phyloP scores from a whole-genome alignment of 495 filamentous ascomycete species.

The Copromyces sp. region DNA sequence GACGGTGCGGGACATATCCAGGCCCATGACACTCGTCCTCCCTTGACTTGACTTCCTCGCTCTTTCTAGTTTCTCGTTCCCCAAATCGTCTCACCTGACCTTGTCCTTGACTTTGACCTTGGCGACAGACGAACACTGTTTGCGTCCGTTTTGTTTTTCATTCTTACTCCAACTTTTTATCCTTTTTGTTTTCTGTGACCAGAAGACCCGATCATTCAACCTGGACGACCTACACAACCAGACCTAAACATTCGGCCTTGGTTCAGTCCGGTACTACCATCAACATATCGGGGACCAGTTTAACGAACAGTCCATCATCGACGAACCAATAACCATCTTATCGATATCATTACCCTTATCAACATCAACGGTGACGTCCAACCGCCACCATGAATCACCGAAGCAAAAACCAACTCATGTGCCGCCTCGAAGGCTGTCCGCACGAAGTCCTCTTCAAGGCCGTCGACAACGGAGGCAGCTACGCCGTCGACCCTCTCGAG shows the following conservation, averaged over 20 bases:
- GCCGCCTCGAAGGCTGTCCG: conserved; percentile 14
- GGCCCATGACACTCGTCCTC: background rate
- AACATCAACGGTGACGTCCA: background rate
- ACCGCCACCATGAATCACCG: background rate
- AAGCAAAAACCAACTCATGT: conserved; percentile 1
- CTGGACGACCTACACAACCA: background rate
- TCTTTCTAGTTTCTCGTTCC: background rate
- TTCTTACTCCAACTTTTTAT: background rate
- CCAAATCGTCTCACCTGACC: background rate
- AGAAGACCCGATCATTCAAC: background rate
- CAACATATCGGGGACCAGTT: background rate
- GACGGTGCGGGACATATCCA: background rate
- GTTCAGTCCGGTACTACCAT: background rate
- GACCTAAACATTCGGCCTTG: background rate
- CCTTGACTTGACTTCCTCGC: background rate
- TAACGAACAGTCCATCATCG: background rate
- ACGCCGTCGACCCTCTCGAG: conserved; percentile 9
- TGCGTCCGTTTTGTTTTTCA: background rate
- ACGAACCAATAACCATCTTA: background rate
- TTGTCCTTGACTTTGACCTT: background rate
- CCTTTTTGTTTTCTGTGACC: background rate
- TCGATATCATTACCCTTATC: background rate
- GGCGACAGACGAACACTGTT: background rate
- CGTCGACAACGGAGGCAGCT: conserved; percentile 3
- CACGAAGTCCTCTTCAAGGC: conserved; percentile 16